Evolutionary conservation across 2,329 filamentous ascomycete genomes (phyloP).

Genomic region (Colletotrichum navitas): DNA sequence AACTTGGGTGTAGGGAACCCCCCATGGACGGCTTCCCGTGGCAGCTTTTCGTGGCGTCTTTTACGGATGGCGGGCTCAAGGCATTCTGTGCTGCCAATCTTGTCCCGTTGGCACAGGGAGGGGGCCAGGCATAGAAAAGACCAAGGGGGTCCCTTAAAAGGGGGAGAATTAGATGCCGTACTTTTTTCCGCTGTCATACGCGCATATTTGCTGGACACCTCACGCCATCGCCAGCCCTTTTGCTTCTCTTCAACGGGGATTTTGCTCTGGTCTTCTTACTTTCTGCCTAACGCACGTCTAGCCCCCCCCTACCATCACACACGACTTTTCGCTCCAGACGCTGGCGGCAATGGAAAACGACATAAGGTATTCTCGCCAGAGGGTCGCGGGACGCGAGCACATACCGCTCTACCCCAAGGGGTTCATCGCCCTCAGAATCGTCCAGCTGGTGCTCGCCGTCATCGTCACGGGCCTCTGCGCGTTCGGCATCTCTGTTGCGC

Average conservation of each 20-base stretch:
- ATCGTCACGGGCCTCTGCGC: conserved; percentile 61
- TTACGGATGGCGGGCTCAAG: conserved; percentile 1
- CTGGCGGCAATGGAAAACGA: conserved; percentile 1
- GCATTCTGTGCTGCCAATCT: neutral
- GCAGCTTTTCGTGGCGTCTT: neutral
- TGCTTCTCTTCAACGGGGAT: neutral
- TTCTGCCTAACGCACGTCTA: neutral
- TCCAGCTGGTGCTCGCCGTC: conserved; percentile 61
- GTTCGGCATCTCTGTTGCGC: conserved; percentile 54
- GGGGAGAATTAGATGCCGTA: too few species aligned
- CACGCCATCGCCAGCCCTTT: neutral
- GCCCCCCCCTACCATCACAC: too few species aligned
- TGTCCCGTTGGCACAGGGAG: neutral
- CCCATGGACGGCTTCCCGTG: too few species aligned
- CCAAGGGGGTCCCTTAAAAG: neutral
- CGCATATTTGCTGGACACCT: neutral
- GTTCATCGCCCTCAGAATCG: conserved; percentile 59
- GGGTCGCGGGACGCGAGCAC: conserved; percentile 57
- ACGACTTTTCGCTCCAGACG: neutral
- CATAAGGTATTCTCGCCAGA: conserved; percentile 48
- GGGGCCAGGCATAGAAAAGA: conserved; percentile 10
- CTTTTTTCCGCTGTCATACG: neutral
- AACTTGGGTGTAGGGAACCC: neutral
- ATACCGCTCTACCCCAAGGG: conserved; percentile 59
- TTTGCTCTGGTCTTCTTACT: neutral